These are phyloP conservation scores for Kwoniella bestiolae DNA, from an alignment of 768 basidiomycete species.

Conservation along the genomic window DNA sequence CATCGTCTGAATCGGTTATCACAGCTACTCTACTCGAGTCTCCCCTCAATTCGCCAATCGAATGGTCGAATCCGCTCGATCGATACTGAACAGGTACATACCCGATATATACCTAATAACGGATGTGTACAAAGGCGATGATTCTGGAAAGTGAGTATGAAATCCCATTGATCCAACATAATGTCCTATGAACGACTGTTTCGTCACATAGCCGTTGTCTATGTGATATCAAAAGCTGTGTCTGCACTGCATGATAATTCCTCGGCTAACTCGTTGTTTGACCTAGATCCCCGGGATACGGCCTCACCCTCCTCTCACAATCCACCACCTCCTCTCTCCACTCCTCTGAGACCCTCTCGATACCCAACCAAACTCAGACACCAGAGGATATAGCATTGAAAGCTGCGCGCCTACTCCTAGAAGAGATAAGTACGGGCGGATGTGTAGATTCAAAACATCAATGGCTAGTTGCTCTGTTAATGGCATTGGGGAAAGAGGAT, in stretches of 20 bases:
- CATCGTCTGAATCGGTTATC: no score
- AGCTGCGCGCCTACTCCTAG: conserved; percentile 76
- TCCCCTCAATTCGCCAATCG: conserved; percentile 97
- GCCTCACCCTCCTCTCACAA: conserved; percentile 84
- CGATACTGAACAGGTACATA: conserved; percentile 91
- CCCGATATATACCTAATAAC: conserved; percentile 98
- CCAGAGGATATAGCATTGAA: conserved; percentile 91
- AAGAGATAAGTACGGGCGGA: conserved; percentile 79
- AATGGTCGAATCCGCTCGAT: conserved; percentile 93
- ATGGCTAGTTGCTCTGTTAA: conserved; percentile 78
- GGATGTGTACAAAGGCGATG: conserved; percentile 96
- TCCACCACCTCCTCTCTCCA: conserved; percentile 88
- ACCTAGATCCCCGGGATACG: conserved; percentile 98
- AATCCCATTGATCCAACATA: neutral
- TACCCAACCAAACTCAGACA: conserved; percentile 66
- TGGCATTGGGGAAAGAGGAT: conserved; percentile 97
- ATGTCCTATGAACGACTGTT: neutral
- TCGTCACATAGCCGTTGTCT: conserved; percentile 5
- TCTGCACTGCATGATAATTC: no score
- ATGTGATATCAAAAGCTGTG: no score
- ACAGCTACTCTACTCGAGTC: conserved; percentile 91
- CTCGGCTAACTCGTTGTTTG: no score
- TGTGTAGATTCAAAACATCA: conserved; percentile 92
- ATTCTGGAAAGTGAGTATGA: conserved; percentile 84
- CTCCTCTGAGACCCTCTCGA: conserved; percentile 82